phyloP scores from a whole-genome alignment of 2,329 filamentous ascomycete genomes.

The Stachybotrys elegans region DNA sequence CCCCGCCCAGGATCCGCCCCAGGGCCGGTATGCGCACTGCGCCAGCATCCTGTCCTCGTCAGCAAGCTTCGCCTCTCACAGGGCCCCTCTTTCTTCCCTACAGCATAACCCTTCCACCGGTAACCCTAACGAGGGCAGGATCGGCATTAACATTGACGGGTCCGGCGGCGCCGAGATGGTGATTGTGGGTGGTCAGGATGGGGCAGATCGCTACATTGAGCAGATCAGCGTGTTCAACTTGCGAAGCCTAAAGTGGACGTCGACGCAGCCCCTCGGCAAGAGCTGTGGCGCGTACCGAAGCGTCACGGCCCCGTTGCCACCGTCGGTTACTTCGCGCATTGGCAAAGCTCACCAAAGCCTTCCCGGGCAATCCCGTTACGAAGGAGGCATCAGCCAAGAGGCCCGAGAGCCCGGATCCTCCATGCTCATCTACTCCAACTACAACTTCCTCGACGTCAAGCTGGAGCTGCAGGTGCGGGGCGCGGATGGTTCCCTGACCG shows the following conservation, averaged over 20 bases:
- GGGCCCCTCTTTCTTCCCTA: constrained; percentile 78
- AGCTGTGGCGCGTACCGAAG: constrained; percentile 96
- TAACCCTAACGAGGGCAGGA: constrained; percentile 81
- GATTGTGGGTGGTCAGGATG: constrained; percentile 93
- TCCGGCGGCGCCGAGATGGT: constrained; percentile 94
- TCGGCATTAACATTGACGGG: constrained; percentile 86
- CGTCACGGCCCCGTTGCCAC: constrained; percentile 79
- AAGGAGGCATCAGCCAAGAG: constrained; percentile 48
- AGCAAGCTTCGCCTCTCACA: constrained; percentile 78
- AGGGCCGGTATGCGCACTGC: constrained; percentile 95
- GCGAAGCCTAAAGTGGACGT: constrained; percentile 91
- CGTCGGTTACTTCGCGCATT: constrained; percentile 59
- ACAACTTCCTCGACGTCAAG: constrained; percentile 97
- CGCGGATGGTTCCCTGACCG: constrained; percentile 75
- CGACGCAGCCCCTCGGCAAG: constrained; percentile 78
- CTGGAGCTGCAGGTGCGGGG: constrained; percentile 85
- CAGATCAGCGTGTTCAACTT: constrained; percentile 98
- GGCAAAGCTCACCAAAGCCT: constrained; percentile 50
- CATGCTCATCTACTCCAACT: constrained; percentile 98
- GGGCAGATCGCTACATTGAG: constrained; percentile 97
- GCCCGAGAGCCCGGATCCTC: constrained; percentile 54
- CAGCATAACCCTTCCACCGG: constrained; percentile 80
- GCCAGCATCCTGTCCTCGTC: constrained; percentile 87
- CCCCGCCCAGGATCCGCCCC: constrained; percentile 72
- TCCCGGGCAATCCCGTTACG: constrained; percentile 29